Base-by-base conservation (phyloP, 176 grass and related monocot species). In the Chloris gayana region DNA sequence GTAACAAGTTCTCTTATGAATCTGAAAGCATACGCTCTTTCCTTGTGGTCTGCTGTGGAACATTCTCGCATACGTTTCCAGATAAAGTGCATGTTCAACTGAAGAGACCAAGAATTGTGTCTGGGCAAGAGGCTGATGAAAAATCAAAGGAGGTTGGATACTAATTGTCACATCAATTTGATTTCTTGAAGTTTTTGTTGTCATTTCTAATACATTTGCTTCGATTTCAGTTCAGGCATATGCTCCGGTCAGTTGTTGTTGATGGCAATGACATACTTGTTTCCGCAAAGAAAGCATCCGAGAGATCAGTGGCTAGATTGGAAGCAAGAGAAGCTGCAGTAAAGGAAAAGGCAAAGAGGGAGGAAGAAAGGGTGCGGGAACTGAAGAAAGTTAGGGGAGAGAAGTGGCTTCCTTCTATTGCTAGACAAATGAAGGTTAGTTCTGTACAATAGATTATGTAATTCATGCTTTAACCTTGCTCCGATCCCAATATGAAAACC, bases 361-460 rank as follows among this genome's bases (percentile, higher is more conserved):
- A 94, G 78, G 92, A 98, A 87, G 95, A 94, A 83, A 92, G 92
- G 63, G 87, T 98, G 57, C 44, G 22, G 19, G 59, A 89, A 73
- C 86, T 94, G 61, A 98, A 92, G 64, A 94, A 89, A 59, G 50
- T 87, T 44, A 94, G 95, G 77, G 95, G 95, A 85, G 95, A 98
- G 90, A 93, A 87, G 86, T 98, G 95, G 95, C 95, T 98, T 88
- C 95, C 92, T 94, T 94, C 95, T 47, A 78, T 94, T 85, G 90
- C 88, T 76, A 98, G 75, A 76, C 66, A 98, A 87, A 91, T 93
- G 85, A 76, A 89, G 83, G 95, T 94, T 47, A 64, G 32, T 74
- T 78, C 31, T 71, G 17, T 60, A 29, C 32, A 24, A 38, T 63
- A 34, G 44, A 42, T 35, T 33, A 25, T 25, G 19, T 31, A 33